Evolutionary conservation across 768 basidiomycete species (phyloP), one percentile per base, ranked within the genome.

Genomic region (Lactarius akahatsu): DNA sequence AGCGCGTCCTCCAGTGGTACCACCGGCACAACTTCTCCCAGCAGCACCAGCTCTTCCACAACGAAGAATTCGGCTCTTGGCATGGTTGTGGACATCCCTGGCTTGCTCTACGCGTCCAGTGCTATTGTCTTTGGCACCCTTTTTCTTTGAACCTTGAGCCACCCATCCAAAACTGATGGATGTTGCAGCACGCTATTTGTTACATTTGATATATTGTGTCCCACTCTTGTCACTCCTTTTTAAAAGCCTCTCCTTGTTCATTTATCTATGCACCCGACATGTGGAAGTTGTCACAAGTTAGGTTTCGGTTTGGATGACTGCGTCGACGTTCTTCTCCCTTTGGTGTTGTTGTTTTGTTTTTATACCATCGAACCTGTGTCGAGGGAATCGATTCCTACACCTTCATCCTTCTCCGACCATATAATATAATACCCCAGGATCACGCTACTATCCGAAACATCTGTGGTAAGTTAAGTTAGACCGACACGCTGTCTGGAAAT

Each of bases 291-390:
- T 65, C 61, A 41, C 40, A 30, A 23, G 55, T 63, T 47, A 66
- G n/a, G 59, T 67, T 65, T 56, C 58, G 52, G 45, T 38, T 61
- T 58, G 41, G 63, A 61, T 54, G 62, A 50, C 55, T 61, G 28
- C 36, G 36, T 28, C 20, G 52, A 61, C 61, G 57, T 67, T 32
- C 40, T 45, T 52, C 61, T 60, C 47, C 57, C 5, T 7, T 26
- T 28, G 26, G 50, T 26, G 11, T n/a, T 50, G 23, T 50, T 50
- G 50, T 52, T 52, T 26, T 52, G 50, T 47, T 26, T 34, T 58
- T 63, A 64, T 57, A 58, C 50, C 30, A 38, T 61, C n/a, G 36
- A 34, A 28, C 52, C 23, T 62, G 54, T 57, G 45, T 58, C 50
- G 3, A 62, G 23, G 61, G 40, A 26, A 4, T 23, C 1, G 28